Evolutionary conservation across 495 filamentous ascomycete genomes (phyloP).

Genomic region (Tuber calosporum): DNA sequence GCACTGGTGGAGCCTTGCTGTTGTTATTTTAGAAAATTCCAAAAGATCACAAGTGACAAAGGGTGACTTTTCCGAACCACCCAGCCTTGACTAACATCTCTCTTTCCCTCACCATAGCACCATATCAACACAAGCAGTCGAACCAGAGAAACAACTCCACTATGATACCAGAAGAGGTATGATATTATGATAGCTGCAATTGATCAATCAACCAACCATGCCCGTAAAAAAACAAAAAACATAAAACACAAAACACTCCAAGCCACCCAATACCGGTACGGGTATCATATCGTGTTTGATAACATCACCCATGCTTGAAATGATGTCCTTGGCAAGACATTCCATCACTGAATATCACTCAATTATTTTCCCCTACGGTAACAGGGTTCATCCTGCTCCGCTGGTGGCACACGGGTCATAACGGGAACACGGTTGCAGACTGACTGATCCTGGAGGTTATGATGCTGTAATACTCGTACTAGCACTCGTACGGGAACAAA

Average conservation of each 20-base stretch:
- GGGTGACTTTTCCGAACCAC: not conserved
- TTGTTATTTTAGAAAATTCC: not conserved
- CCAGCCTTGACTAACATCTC: too few relatives aligned
- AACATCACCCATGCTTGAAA: not conserved
- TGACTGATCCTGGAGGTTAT: not conserved
- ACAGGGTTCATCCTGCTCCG: not conserved
- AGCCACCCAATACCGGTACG: not conserved
- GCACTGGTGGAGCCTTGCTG: not conserved
- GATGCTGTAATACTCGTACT: too few relatives aligned
- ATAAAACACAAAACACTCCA: too few relatives aligned
- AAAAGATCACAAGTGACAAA: not conserved
- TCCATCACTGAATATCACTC: not conserved
- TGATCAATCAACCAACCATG: too few relatives aligned
- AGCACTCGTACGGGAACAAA: too few relatives aligned
- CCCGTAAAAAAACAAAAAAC: too few relatives aligned
- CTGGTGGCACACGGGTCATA: not conserved
- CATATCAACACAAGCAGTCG: too few relatives aligned
- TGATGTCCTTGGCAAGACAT: not conserved
- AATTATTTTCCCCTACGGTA: not conserved
- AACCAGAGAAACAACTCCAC: too few relatives aligned
- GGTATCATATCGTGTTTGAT: not conserved
- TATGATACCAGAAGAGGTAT: too few relatives aligned
- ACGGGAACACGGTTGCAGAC: not conserved
- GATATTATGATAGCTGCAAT: too few relatives aligned
- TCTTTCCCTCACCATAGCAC: too few relatives aligned